Percentiles rank a stretch among this genome's conserved stretches.
These are phyloP conservation scores for Cynanchum wilfordii DNA, from an alignment of 257 asterid genomes.

Conservation along the genomic window DNA sequence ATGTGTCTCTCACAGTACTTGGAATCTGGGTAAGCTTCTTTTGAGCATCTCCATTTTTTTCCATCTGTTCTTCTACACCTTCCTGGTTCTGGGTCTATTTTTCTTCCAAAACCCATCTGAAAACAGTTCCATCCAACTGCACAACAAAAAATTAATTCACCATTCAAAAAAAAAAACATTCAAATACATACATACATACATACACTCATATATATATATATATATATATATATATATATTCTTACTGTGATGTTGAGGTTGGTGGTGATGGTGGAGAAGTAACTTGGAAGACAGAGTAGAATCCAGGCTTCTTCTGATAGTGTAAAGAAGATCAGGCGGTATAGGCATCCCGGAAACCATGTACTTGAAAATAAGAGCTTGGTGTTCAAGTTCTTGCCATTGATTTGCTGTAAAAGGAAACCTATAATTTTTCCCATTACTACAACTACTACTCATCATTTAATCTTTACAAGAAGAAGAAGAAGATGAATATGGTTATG, in stretches of 20 bases:
- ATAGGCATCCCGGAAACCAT: conserved; percentile 79
- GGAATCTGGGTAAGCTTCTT: conserved; percentile 91
- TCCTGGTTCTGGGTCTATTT: conserved; percentile 95
- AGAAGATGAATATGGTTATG: conserved; percentile 1
- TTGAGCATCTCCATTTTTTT: conserved; percentile 93
- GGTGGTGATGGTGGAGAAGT: conserved; percentile 58
- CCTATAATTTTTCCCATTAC: conserved; percentile 29
- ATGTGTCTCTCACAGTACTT: conserved; percentile 98
- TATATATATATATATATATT: too few species aligned
- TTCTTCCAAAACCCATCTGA: conserved; percentile 79
- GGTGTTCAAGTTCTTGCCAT: conserved; percentile 95
- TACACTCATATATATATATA: too few species aligned
- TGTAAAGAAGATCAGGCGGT: conserved; percentile 88
- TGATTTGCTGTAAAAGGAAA: conserved; percentile 79
- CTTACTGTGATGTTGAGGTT: conserved; percentile 45
- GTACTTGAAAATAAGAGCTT: conserved; percentile 84
- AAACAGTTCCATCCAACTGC: conserved; percentile 80
- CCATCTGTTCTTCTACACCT: conserved; percentile 97
- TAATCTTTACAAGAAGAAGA: neutral
- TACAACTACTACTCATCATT: conserved; percentile 35
- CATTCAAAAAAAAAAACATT: too few species aligned
- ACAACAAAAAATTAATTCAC: too few species aligned
- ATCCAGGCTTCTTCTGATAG: conserved; percentile 59
- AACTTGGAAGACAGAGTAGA: conserved; percentile 56
- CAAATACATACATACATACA: too few species aligned